Evolutionary conservation across 1,284 basidiomycete genomes (phyloP), one percentile per base, ranked within the genome.

Genomic region (Malassezia caprae): DNA sequence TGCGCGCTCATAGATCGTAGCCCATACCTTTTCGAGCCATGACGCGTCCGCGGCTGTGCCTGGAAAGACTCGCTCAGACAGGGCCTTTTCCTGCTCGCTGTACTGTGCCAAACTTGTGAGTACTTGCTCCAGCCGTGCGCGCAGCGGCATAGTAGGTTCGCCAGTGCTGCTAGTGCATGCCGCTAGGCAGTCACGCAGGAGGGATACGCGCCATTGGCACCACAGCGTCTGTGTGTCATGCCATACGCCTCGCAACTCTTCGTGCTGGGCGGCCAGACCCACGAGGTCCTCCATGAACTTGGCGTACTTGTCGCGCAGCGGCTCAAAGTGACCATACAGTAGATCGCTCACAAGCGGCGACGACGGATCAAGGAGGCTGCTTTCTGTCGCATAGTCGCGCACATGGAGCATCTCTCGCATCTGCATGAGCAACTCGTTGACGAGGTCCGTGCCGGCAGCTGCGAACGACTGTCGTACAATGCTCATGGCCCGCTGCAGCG

Each of bases 141-240:
- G 10, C 8, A 35, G 34, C 6, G 46, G 21, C 31, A 37, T 32
- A 17, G 6, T n/a, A 1, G 31, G 13, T 12, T 48, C 23, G n/a
- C 41, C 27, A n/a, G 23, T 12, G 11, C 41, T 27, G 11, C 4
- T 19, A 3, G 24, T 43, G 27, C 41, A 27, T 4, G 23, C 23
- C 15, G 2, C 24, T 4, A 43, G 23, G 10, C 41, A 24, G 4
- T 24, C 12, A 3, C 21, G 49, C 12, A 51, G 12, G 12, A 51
- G 49, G 4, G 49, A 44, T 5, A 28, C 26, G 19, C 49, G 49
- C 49, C 49, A 51, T 7, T 26, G 37, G n/a, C 27, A 21, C 49
- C 26, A 43, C 21, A 43, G 5, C 11, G n/a, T 4, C 35, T 35
- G 35, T n/a, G 11, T 24, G 4, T 51, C 49, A 4, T 27, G n/a